A percentile compares a stretch with the other conserved stretches of the same genome.
These are phyloP conservation scores for Amoeboaphelidium protococcarum DNA, from an alignment of 371 early-diverging fungal genomes.

Conservation along the genomic window DNA sequence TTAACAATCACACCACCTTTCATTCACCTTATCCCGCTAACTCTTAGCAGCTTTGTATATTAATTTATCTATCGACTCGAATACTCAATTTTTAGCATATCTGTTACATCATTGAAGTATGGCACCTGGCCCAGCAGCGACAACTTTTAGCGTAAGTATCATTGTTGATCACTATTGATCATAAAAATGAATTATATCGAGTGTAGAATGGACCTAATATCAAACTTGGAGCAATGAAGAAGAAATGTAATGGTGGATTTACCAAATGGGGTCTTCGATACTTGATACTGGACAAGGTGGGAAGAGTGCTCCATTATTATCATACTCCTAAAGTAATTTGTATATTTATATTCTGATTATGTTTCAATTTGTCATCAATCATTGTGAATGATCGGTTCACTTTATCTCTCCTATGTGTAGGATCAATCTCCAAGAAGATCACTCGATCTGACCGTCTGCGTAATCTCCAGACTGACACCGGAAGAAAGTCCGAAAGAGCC, in stretches of 20 bases:
- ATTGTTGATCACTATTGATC: too few species aligned
- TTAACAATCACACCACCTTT: too few species aligned
- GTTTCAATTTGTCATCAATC: too few species aligned
- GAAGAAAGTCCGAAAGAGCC: not conserved
- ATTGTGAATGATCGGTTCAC: too few species aligned
- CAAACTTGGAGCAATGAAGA: not conserved
- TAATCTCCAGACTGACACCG: not conserved
- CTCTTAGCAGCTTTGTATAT: too few species aligned
- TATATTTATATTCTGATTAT: too few species aligned
- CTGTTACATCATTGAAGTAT: too few species aligned
- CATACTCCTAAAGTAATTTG: not conserved
- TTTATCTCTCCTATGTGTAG: too few species aligned
- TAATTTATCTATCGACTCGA: too few species aligned
- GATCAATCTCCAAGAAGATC: not conserved
- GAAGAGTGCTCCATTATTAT: not conserved
- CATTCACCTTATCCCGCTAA: too few species aligned
- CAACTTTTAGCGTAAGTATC: not conserved
- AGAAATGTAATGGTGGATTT: not conserved
- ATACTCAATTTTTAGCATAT: too few species aligned
- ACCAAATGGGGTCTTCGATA: not conserved
- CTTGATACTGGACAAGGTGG: not conserved
- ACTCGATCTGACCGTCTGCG: not conserved
- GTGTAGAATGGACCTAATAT: not conserved
- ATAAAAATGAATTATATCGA: too few species aligned
- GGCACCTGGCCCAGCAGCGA: not conserved